Evolutionary conservation across 2,329 filamentous ascomycete genomes (phyloP).

Genomic region (Plenodomus lindquistii): DNA sequence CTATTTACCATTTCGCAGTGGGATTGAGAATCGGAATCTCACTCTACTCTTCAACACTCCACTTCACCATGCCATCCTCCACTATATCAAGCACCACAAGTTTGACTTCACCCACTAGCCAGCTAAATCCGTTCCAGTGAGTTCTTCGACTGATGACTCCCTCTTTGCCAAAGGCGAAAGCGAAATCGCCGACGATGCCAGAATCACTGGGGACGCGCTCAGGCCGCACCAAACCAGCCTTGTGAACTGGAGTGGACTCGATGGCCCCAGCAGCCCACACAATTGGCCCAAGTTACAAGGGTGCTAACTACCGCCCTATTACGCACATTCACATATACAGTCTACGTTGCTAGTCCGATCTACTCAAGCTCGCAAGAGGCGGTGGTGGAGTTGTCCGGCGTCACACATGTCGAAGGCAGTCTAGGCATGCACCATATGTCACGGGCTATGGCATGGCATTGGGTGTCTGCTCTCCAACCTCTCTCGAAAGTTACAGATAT

Average conservation of each 20-base stretch:
- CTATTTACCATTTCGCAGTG: too few relatives aligned
- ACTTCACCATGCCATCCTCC: too few relatives aligned
- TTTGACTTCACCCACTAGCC: slow-evolving; percentile 22
- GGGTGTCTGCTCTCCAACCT: slow-evolving; percentile 67
- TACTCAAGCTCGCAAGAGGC: slow-evolving; percentile 50
- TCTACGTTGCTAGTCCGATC: slow-evolving; percentile 57
- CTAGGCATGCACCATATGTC: slow-evolving; percentile 65
- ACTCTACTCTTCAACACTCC: too few relatives aligned
- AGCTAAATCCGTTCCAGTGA: slow-evolving; percentile 16
- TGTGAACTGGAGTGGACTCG: slow-evolving; percentile 46
- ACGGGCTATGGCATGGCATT: slow-evolving; percentile 62
- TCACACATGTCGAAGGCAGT: slow-evolving; percentile 56
- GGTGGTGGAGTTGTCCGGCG: slow-evolving; percentile 57
- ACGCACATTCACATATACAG: slow-evolving; percentile 62
- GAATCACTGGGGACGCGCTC: slow-evolving; percentile 17
- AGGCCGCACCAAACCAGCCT: slow-evolving; percentile 30
- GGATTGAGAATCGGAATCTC: too few relatives aligned
- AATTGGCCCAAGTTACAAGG: slow-evolving; percentile 42
- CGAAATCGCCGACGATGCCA: slow-evolving; percentile 9
- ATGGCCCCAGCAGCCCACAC: slow-evolving; percentile 41
- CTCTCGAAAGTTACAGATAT: slow-evolving; percentile 67
- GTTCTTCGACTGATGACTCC: slow-evolving; percentile 25
- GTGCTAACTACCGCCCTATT: slow-evolving; percentile 37
- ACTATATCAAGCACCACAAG: slow-evolving; percentile 24
- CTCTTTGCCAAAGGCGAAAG: slow-evolving; percentile 4